phyloP scores from a whole-genome alignment of 2,329 filamentous ascomycete genomes.

The Fusarium piperis region DNA sequence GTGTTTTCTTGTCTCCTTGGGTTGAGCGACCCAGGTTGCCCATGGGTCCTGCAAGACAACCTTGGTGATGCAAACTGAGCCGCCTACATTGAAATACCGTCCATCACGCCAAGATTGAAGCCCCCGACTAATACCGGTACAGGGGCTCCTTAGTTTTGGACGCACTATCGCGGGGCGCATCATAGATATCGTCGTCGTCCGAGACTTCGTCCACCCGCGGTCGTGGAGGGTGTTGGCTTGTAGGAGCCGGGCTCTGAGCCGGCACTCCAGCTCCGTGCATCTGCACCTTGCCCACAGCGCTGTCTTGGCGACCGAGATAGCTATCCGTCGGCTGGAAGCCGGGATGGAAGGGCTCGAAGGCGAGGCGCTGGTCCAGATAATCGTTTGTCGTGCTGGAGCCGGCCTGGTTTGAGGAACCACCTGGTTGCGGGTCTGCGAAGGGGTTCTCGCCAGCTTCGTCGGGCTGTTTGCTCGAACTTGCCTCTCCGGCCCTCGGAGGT shows the following conservation, averaged over 20 bases:
- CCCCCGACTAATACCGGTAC: constrained; percentile 45
- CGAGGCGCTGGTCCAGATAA: constrained; percentile 39
- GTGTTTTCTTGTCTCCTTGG: background rate
- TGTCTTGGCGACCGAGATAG: constrained; percentile 50
- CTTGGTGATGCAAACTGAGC: background rate
- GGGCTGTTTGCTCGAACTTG: constrained; percentile 34
- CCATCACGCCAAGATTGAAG: background rate
- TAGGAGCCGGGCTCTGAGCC: constrained; percentile 14
- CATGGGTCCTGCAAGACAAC: background rate
- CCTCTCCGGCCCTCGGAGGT: constrained; percentile 40
- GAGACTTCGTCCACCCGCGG: constrained; percentile 42
- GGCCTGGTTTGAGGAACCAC: constrained; percentile 21
- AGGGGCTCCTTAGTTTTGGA: constrained; percentile 51
- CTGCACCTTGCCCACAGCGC: constrained; percentile 52
- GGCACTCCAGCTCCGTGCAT: constrained; percentile 52
- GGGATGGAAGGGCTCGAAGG: constrained; percentile 52
- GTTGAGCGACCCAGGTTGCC: background rate
- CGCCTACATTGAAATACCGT: background rate
- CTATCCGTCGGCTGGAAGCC: constrained; percentile 44
- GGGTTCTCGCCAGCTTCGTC: constrained; percentile 37
- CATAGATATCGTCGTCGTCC: constrained; percentile 54
- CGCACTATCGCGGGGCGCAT: constrained; percentile 41
- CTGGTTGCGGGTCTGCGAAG: constrained; percentile 48
- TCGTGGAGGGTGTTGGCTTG: constrained; percentile 23
- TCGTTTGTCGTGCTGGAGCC: constrained; percentile 25